phyloP scores from a whole-genome alignment of 768 basidiomycete genomes.

The Favolaschia claudopus region DNA sequence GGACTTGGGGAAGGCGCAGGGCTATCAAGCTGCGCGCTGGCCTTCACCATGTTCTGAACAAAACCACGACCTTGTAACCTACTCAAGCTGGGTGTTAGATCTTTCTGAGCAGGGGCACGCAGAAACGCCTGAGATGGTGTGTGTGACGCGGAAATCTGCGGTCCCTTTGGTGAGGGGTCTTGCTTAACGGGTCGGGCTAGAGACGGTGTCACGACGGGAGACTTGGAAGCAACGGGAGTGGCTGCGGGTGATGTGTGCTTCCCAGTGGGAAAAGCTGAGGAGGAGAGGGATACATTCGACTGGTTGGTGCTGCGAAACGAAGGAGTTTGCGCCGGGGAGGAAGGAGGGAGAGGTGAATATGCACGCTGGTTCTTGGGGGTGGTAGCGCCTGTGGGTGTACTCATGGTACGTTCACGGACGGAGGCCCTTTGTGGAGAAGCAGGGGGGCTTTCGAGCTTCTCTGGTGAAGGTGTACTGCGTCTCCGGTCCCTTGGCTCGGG shows the following conservation, averaged over 20 bases:
- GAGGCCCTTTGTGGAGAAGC: constrained; percentile 48
- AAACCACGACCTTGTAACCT: constrained; percentile 86
- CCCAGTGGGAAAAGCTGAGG: constrained; percentile 1
- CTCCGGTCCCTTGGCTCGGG: constrained; percentile 32
- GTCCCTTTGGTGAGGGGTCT: constrained; percentile 50
- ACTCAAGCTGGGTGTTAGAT: constrained; percentile 83
- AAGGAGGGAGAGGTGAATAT: constrained; percentile 3
- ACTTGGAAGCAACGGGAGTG: constrained; percentile 11
- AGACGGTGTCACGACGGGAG: constrained; percentile 43
- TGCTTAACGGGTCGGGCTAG: constrained; percentile 64
- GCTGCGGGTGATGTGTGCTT: constrained; percentile 3
- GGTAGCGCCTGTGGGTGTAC: constrained; percentile 43
- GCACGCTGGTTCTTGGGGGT: neutral
- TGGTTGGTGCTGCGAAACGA: neutral
- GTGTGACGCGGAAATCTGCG: constrained; percentile 51
- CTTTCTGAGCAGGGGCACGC: constrained; percentile 64
- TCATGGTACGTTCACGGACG: constrained; percentile 58
- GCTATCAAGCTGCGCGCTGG: constrained; percentile 59
- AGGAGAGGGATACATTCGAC: constrained; percentile 1
- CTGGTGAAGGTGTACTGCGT: constrained; percentile 45
- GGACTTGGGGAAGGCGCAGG: constrained; percentile 41
- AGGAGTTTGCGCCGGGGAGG: neutral
- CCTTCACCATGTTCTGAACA: constrained; percentile 84
- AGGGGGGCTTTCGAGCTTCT: constrained; percentile 48
- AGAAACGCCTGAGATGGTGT: constrained; percentile 67